These are phyloP conservation scores for Mycena floridula DNA, from an alignment of 768 basidiomycete genomes.

Conservation along the genomic window DNA sequence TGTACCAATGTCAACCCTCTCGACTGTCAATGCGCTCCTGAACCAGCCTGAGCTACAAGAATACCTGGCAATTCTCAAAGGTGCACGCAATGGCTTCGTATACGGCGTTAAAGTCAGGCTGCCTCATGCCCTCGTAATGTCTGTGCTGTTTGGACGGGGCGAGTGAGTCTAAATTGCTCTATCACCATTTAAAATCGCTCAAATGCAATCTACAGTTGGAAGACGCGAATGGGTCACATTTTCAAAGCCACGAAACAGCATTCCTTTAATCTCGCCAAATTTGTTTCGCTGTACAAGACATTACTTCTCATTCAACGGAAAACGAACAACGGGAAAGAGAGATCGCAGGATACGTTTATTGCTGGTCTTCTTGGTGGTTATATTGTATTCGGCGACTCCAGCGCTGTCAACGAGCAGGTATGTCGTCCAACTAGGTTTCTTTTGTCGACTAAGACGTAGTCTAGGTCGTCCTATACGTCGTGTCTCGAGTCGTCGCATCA, in stretches of 20 bases:
- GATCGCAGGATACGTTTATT: constrained; percentile 80
- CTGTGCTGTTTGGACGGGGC: constrained; percentile 87
- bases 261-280: constrained; percentile 87
- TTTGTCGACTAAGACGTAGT: neutral
- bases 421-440: constrained; percentile 18
- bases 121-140: constrained; percentile 96
- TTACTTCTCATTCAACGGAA: constrained; percentile 79
- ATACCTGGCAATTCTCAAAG: constrained; percentile 89
- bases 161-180: constrained; percentile 49
- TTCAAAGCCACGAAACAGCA: constrained; percentile 86
- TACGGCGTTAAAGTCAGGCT: constrained; percentile 90
- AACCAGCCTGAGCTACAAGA: constrained; percentile 80
- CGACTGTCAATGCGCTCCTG: constrained; percentile 37
- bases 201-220: constrained; percentile 51
- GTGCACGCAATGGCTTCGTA: constrained; percentile 85
- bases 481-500: constrained; percentile 86
- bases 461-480: constrained; percentile 95
- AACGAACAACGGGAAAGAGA: constrained; percentile 75
- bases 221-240: constrained; percentile 58
- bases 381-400: constrained; percentile 79
- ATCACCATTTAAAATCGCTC: constrained; percentile 5
- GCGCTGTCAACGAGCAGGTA: constrained; percentile 90
- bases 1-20: constrained; percentile 16
- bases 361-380: constrained; percentile 93
- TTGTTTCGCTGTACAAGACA: constrained; percentile 90